Evolutionary conservation across 805 yeast genomes (phyloP).

Genomic region (Monosporozyma unispora): DNA sequence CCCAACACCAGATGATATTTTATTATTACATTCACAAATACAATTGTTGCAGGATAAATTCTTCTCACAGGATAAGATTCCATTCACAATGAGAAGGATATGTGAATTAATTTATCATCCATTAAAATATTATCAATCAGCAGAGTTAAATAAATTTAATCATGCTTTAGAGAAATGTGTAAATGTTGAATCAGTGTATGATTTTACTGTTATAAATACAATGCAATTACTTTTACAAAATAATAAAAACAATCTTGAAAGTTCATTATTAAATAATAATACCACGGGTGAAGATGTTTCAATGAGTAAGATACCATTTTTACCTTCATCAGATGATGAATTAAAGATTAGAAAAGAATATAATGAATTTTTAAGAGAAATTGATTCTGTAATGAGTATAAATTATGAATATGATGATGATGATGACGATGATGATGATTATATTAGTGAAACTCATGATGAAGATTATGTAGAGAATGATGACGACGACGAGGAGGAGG

Average conservation of each 20-base stretch:
- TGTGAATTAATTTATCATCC: slow-evolving; percentile 42
- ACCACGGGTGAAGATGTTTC: slow-evolving; percentile 20
- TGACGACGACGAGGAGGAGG: slow-evolving; percentile 16
- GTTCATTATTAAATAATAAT: neutral
- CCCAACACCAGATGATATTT: neutral
- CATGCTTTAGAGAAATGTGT: slow-evolving; percentile 34
- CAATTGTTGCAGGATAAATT: slow-evolving; percentile 8
- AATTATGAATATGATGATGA: slow-evolving; percentile 28
- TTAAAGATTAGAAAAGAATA: slow-evolving; percentile 11
- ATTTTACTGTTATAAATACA: slow-evolving; percentile 9
- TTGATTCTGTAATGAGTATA: slow-evolving; percentile 26
- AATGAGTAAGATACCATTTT: slow-evolving; percentile 23
- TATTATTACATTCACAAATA: neutral
- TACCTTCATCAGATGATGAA: slow-evolving; percentile 9
- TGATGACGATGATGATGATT: slow-evolving; percentile 11
- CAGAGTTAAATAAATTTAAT: slow-evolving; percentile 35
- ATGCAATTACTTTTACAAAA: neutral
- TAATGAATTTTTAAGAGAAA: slow-evolving; percentile 20
- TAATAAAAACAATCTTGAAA: neutral
- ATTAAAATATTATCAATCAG: slow-evolving; percentile 30
- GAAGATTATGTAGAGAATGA: slow-evolving; percentile 16
- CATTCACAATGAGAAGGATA: slow-evolving; percentile 41
- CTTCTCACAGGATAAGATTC: slow-evolving; percentile 20
- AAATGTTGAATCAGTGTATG: slow-evolving; percentile 9
- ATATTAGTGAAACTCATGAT: slow-evolving; percentile 13